Conservation (phyloP, 1,284 basidiomycete species). For the Ustilago trichophora region DNA sequence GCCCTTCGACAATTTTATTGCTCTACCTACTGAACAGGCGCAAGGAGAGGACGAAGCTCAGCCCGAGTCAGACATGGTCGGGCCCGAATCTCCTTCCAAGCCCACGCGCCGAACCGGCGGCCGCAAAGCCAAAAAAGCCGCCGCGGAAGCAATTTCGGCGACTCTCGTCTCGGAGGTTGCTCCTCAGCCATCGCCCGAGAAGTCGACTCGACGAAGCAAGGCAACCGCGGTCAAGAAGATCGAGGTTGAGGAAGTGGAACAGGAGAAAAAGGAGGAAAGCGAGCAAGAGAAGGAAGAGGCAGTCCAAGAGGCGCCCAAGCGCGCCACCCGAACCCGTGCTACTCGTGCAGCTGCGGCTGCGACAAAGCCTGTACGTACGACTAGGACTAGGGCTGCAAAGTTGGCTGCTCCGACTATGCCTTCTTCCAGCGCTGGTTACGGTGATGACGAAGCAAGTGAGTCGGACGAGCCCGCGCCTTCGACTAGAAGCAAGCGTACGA, state of each 20-base stretch:
- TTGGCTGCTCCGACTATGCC: neutral
- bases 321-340: constrained; percentile 13
- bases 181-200: constrained; percentile 8
- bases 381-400: constrained; percentile 9
- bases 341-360: constrained; percentile 1
- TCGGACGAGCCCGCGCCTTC: constrained; percentile 1
- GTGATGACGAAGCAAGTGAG: constrained; percentile 40
- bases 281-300: neutral
- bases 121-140: constrained; percentile 26
- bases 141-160: constrained; percentile 18
- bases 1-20: neutral
- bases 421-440: constrained; percentile 26
- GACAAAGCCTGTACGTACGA: neutral
- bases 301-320: constrained; percentile 15
- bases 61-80: neutral
- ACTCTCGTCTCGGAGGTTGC: neutral
- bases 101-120: constrained; percentile 16
- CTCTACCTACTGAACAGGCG: neutral
- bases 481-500: constrained; percentile 2
- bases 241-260: neutral
- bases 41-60: neutral
- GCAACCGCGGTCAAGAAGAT: constrained; percentile 2
- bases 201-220: constrained; percentile 8
- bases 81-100: constrained; percentile 14
- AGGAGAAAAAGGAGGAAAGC: too few species aligned